A percentile compares a stretch with the other conserved stretches of the same genome.
Conservation (phyloP, 73 alveolate species). For the Durusdinium trenchii region DNA sequence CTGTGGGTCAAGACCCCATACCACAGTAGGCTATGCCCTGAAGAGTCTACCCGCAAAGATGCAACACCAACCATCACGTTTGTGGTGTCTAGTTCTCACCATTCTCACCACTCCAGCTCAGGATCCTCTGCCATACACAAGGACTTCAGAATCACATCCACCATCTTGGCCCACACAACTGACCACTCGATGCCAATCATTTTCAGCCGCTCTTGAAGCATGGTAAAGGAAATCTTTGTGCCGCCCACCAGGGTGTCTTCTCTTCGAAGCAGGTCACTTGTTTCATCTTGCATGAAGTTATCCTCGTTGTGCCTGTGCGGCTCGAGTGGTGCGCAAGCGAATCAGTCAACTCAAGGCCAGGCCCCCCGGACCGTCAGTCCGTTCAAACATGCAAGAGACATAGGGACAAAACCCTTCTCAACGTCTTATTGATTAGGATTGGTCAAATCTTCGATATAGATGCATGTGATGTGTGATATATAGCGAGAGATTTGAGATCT, state of each 20-base stretch:
- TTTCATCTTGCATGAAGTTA: constrained; percentile 66
- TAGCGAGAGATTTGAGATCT: too few relatives aligned
- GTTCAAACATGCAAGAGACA: too few relatives aligned
- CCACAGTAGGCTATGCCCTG: too few relatives aligned
- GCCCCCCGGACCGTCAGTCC: neutral
- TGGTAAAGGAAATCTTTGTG: constrained; percentile 64
- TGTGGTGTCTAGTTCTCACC: neutral
- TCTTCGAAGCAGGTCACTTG: constrained; percentile 16
- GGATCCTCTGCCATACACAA: constrained; percentile 98
- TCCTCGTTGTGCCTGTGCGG: constrained; percentile 76
- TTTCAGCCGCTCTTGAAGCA: constrained; percentile 65
- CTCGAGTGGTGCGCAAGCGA: neutral
- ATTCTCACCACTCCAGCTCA: constrained; percentile 4
- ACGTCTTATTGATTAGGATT: neutral
- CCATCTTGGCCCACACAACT: constrained; percentile 98
- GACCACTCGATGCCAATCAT: constrained; percentile 87
- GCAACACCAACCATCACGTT: neutral
- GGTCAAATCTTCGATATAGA: too few relatives aligned
- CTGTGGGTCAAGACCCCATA: too few relatives aligned
- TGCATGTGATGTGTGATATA: too few relatives aligned
- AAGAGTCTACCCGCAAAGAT: constrained; percentile 93
- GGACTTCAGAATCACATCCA: constrained; percentile 97
- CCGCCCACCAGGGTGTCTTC: constrained; percentile 73
- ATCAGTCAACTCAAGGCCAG: neutral
- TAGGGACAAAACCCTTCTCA: too few relatives aligned